Percentiles rank a stretch among this genome's conserved stretches.
Conservation (phyloP, 192 early-diverging fungal species). For the Gonapodya prolifera region DNA sequence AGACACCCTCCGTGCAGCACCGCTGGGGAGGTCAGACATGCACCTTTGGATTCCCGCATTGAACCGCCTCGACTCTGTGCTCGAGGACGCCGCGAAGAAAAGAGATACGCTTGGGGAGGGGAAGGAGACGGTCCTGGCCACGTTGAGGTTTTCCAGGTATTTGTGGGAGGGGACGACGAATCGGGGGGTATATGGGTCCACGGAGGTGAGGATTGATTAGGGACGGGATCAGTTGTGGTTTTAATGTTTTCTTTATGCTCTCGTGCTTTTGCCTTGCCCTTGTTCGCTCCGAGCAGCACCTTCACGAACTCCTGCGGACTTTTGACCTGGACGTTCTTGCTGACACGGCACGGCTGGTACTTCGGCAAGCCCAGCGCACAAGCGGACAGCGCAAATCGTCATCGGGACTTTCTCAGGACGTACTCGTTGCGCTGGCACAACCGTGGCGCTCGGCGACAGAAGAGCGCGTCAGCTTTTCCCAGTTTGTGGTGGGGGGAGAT, state of each 20-base stretch:
- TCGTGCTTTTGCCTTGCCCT: not conserved
- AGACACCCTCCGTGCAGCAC: no score
- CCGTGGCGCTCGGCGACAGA: slow-evolving; percentile 44
- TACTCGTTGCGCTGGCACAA: slow-evolving; percentile 41
- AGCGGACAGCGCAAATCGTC: slow-evolving; percentile 52
- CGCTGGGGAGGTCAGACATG: no score
- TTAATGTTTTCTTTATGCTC: not conserved
- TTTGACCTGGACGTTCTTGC: slow-evolving; percentile 70
- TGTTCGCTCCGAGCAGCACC: not conserved
- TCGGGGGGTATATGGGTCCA: slow-evolving; percentile 84
- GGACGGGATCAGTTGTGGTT: no score
- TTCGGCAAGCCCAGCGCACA: slow-evolving; percentile 82
- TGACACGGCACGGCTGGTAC: slow-evolving; percentile 59
- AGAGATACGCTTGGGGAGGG: slow-evolving; percentile 40
- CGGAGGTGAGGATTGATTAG: slow-evolving; percentile 52
- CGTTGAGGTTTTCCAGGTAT: slow-evolving; percentile 60
- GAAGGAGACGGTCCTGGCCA: slow-evolving; percentile 38
- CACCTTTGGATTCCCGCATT: slow-evolving; percentile 92
- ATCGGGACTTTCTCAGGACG: slow-evolving; percentile 41
- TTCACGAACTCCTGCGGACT: slow-evolving; percentile 41
- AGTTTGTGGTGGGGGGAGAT: no score
- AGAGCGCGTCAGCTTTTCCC: slow-evolving; percentile 33
- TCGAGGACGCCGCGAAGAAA: slow-evolving; percentile 41
- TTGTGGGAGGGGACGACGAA: slow-evolving; percentile 93
- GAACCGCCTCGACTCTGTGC: slow-evolving; percentile 79